Evolutionary conservation across 441 rosid genomes (phyloP).

Genomic region (Raphanus hybrid): DNA sequence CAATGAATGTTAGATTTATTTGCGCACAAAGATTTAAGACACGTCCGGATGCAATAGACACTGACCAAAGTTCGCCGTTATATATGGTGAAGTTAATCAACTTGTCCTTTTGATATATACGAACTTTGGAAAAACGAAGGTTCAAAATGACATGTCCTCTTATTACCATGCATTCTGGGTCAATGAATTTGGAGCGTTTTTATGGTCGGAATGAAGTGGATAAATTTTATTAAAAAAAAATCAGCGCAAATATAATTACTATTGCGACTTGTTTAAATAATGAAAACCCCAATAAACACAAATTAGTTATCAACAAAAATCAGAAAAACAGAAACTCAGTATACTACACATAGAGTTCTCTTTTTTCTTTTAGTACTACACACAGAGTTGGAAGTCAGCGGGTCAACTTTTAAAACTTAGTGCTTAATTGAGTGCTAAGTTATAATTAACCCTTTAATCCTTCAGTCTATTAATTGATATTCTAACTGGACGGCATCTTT

Average conservation of each 20-base stretch:
- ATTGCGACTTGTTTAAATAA: slow-evolving; percentile 39
- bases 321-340: slow-evolving; percentile 19
- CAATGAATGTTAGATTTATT: too few relatives aligned
- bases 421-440: slow-evolving; percentile 28
- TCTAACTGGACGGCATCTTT: slow-evolving; percentile 35
- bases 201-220: slow-evolving; percentile 10
- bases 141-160: too few relatives aligned
- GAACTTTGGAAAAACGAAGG: too few relatives aligned
- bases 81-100: slow-evolving; percentile 26
- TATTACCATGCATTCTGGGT: too few relatives aligned
- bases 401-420: slow-evolving; percentile 63
- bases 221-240: neutral
- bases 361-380: neutral
- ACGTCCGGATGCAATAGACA: slow-evolving; percentile 11
- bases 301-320: neutral
- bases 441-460: slow-evolving; percentile 19
- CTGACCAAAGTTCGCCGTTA: slow-evolving; percentile 36
- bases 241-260: slow-evolving; percentile 7
- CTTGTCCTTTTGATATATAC: neutral
- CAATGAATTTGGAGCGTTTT: too few relatives aligned
- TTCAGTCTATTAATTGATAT: slow-evolving; percentile 4
- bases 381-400: slow-evolving; percentile 54
- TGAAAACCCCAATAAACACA: slow-evolving; percentile 10
- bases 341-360: slow-evolving; percentile 6
- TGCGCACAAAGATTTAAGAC: too few relatives aligned